phyloP scores from a whole-genome alignment of 2,329 filamentous ascomycete genomes.

The Fusarium buharicum region DNA sequence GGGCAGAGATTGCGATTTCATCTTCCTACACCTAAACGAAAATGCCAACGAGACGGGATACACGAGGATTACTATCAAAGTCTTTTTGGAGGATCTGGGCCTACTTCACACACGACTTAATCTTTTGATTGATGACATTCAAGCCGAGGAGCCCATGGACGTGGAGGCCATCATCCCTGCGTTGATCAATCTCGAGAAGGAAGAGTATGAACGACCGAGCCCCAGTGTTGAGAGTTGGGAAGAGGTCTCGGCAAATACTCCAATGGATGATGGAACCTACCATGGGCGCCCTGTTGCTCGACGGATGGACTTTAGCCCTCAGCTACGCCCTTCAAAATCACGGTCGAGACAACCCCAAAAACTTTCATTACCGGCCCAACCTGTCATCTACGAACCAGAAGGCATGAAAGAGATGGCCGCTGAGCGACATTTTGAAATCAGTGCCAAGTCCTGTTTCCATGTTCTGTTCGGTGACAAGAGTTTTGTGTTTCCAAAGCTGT shows the following conservation, averaged over 20 bases:
- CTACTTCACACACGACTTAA: constrained; percentile 87
- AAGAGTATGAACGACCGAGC: constrained; percentile 66
- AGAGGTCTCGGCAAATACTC: constrained; percentile 71
- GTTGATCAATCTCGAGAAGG: constrained; percentile 78
- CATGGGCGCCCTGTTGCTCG: constrained; percentile 52
- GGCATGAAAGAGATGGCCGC: constrained; percentile 80
- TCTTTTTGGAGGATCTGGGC: constrained; percentile 87
- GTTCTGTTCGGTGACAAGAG: constrained; percentile 97
- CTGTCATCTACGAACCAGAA: constrained; percentile 84
- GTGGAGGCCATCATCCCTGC: constrained; percentile 76
- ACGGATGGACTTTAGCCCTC: constrained; percentile 51
- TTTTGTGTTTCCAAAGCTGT: constrained; percentile 90
- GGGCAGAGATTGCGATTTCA: constrained; percentile 90
- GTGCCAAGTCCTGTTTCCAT: constrained; percentile 93
- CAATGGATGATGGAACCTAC: constrained; percentile 66
- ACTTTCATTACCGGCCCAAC: constrained; percentile 82
- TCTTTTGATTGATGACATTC: constrained; percentile 82
- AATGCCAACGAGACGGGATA: constrained; percentile 71
- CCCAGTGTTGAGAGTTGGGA: constrained; percentile 93
- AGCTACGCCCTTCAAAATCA: constrained; percentile 49
- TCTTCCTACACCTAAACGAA: constrained; percentile 81
- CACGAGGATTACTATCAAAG: constrained; percentile 85
- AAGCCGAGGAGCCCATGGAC: constrained; percentile 74
- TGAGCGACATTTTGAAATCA: constrained; percentile 87
- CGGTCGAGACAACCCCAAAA: constrained; percentile 65